Conservation (phyloP, 768 basidiomycete species). For the Tulasnella sp. region DNA sequence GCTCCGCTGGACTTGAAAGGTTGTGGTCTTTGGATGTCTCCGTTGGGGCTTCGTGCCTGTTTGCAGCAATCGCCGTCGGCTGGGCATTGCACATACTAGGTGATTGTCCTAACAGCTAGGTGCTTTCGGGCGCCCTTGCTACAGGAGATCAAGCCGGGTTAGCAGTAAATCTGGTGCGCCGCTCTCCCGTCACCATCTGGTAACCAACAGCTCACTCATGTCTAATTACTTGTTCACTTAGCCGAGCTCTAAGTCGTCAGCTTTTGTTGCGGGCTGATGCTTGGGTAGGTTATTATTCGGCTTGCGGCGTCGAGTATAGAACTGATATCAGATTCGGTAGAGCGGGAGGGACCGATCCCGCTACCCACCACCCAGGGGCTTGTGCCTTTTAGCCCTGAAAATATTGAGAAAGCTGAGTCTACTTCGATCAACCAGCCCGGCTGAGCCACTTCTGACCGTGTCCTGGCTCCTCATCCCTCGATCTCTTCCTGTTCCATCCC, state of each 20-base stretch:
- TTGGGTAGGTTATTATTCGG: neutral
- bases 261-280: neutral
- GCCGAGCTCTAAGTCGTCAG: neutral
- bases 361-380: neutral
- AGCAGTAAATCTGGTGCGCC: neutral
- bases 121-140: too few species aligned
- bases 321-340: neutral
- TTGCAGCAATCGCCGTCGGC: too few species aligned
- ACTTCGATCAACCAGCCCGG: neutral
- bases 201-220: too few species aligned
- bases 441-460: neutral
- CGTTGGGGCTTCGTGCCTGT: too few species aligned
- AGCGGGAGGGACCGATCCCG: neutral
- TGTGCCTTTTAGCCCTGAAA: neutral
- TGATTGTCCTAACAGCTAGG: too few species aligned
- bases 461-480: neutral
- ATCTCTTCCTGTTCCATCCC: too few species aligned
- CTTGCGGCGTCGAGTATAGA: neutral
- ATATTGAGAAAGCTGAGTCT: neutral
- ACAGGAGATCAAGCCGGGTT: neutral
- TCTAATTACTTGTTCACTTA: neutral
- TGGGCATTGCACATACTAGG: too few species aligned
- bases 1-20: too few species aligned
- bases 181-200: too few species aligned
- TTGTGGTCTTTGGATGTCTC: too few species aligned